Evolutionary conservation across 257 asterid genomes (phyloP).

Genomic region (Gentiana straminea): DNA sequence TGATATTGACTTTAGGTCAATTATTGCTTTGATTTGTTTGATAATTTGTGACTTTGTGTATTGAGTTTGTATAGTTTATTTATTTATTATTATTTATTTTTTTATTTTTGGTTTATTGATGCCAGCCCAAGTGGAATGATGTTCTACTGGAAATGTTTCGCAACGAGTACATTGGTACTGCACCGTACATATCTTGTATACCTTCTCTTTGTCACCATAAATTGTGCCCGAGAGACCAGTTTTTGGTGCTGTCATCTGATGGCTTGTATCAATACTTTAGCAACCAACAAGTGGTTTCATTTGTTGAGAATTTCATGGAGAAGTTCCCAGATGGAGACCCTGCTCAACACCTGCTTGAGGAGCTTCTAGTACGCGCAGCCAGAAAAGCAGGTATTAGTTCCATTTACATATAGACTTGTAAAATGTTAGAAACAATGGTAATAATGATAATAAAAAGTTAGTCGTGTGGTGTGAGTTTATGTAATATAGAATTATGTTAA

Average conservation of each 20-base stretch:
- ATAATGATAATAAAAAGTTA: too few species aligned
- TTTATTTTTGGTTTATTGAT: conserved; percentile 24
- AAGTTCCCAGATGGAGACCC: conserved; percentile 95
- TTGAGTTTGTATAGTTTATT: conserved; percentile 15
- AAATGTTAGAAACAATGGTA: too few species aligned
- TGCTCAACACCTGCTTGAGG: conserved; percentile 87
- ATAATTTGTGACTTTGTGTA: conserved; percentile 3
- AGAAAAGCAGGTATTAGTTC: conserved; percentile 68
- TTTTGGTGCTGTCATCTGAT: conserved; percentile 89
- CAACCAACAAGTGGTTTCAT: conserved; percentile 82
- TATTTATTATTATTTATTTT: conserved; percentile 11
- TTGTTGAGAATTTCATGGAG: conserved; percentile 77
- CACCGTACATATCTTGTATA: conserved; percentile 68
- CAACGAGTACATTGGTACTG: conserved; percentile 80
- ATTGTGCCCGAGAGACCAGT: conserved; percentile 74
- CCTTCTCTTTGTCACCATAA: conserved; percentile 89
- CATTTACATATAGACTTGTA: neutral
- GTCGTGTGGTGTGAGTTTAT: too few species aligned
- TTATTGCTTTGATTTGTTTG: neutral
- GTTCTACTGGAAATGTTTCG: conserved; percentile 75
- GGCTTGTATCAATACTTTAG: conserved; percentile 88
- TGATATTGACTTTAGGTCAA: too few species aligned
- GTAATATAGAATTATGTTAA: too few species aligned
- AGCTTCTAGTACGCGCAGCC: conserved; percentile 83
- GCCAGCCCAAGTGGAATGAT: conserved; percentile 76